Evolutionary conservation across 116 monocot genomes (phyloP), one percentile per base, ranked within the genome.

Genomic region (Papilionanthe hybrid): DNA sequence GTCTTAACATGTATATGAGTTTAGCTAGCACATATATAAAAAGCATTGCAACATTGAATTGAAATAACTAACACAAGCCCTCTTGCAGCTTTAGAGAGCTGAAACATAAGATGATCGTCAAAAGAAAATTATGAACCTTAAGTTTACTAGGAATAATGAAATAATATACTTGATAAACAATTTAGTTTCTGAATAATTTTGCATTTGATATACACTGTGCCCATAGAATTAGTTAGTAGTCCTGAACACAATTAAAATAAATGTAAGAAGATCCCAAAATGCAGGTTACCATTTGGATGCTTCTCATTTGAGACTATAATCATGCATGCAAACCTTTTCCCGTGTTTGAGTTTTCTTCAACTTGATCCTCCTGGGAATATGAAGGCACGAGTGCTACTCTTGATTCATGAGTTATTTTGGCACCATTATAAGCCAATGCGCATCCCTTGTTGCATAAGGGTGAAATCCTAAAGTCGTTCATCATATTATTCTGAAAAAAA

Each of bases 401-500:
- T 12, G 44, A 30, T 69, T 69, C 32, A 32, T 4, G 32, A 28
- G 32, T 75, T 11, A 13, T 28, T 75, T 75, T 75, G 49, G 49
- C 9, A 45, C 44, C 74, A 75, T 25, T 5, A 18, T 75, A 32
- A 27, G 18, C 48, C n/a, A 15, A 49, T 27, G 32, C 4, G 13
- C 15, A 27, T 3, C 28, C 23, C 23, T 23, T 49, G 27, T 13
- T 27, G 49, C 19, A 75, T 48, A 49, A 23, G 19, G 75, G 55
- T 73, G 63, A 37, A 48, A 81, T 65, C 9, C 48, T 81, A 18
- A 81, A 83, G 56, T 83, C 86, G 78, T 57, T 72, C 63, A 87
- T 69, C 78, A 82, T 53, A 50, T 42, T 48, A 82, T 84, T 53
- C 91, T 91, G 84, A 48, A 77, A 58, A 50, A 32, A 32, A 32